Evolutionary conservation across 139 green algal genomes (phyloP), one percentile per base, ranked within the genome.

Genomic region (Chlamydomonas sp.): DNA sequence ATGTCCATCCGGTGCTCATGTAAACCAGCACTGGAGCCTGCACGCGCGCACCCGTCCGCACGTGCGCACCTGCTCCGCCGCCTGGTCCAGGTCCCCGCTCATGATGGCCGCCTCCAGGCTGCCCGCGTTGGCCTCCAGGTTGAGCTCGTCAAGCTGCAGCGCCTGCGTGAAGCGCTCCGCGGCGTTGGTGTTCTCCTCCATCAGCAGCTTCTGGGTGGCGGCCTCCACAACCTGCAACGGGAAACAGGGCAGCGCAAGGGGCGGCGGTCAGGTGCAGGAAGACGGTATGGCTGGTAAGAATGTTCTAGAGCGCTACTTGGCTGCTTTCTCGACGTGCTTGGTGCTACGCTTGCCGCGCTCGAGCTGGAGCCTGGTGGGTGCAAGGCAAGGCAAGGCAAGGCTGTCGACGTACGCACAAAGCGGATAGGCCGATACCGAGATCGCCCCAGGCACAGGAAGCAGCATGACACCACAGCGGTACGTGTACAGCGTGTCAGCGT

Each of bases 101-200:
- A 90, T 78, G 17, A 96, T 85, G 77, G 92, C 77, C 77, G 89
- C 92, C 85, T 94, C 91, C 64, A 94, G 89, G 57, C 84, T 18
- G 67, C 93, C 94, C 85, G 90, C 81, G 60, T 92, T 93, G 57
- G 93, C 92, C 0, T 89, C 87, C 74, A 95, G 88, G 89, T 93
- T 92, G 63, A 97, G 89, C 87, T 96, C 94, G 75, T 97, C 92
- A 67, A 95, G 78, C 63, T 79, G 74, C 57, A 90, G 77, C 16
- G 94, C 95, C 20, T 77, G 64, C 17, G 80, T 73, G 84, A 94
- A 97, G 18, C 86, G 87, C 61, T 92, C 89, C 1, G 73, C 18
- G 2, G 95, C 95, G n/a, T 76, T 86, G 17, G 74, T 63, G 16
- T 88, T 88, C 73, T 96, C 89, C 8, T 94, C 92, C 79, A 93